Evolutionary conservation across 2,329 filamentous ascomycete species (phyloP).

Genomic region (Trichoderma guizhouense): DNA sequence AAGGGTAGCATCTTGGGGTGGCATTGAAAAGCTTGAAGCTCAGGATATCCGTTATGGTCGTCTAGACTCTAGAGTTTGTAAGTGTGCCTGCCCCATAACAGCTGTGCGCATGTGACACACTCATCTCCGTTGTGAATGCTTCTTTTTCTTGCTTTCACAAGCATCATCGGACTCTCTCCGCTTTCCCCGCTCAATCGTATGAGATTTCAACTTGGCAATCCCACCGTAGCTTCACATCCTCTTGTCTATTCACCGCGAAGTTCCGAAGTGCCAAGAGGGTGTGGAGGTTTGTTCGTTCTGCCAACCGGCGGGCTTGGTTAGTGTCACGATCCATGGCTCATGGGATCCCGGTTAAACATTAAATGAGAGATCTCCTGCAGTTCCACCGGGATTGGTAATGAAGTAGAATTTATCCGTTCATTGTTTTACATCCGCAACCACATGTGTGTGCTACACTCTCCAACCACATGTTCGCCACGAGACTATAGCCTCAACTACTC

Average conservation of each 20-base stretch:
- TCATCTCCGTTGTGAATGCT: not conserved
- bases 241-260: not conserved
- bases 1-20: not conserved
- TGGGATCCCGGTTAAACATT: not conserved
- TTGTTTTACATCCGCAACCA: not conserved
- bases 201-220: not conserved
- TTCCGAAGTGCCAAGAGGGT: conserved; percentile 1
- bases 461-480: not conserved
- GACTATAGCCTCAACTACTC: not conserved
- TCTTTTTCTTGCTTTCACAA: not conserved
- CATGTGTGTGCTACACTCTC: not conserved
- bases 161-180: not conserved
- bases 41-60: not conserved
- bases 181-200: not conserved
- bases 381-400: not conserved
- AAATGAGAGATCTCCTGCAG: not conserved
- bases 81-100: not conserved
- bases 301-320: not conserved
- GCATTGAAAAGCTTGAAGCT: not conserved
- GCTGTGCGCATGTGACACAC: not conserved
- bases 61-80: no score
- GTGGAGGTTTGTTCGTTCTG: not conserved
- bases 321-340: conserved; percentile 1
- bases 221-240: not conserved
- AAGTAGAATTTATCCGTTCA: not conserved